A percentile compares a stretch with the other conserved stretches of the same genome.
Conservation (phyloP, 2,329 filamentous ascomycete species). For the Beauveria varroae region DNA sequence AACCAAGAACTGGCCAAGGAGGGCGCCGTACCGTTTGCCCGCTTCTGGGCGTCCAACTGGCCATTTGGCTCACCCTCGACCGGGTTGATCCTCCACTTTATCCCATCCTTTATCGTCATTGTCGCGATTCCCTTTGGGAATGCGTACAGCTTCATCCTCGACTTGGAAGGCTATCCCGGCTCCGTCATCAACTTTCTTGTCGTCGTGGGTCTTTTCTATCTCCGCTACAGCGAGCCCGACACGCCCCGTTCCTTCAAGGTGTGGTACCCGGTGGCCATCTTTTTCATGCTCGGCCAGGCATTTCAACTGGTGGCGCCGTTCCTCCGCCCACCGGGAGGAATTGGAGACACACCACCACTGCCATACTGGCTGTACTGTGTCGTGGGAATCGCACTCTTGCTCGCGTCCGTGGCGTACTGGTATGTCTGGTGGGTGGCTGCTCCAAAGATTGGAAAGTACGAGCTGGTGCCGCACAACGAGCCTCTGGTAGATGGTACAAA, state of each 20-base stretch:
- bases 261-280: constrained; percentile 16
- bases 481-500: constrained; percentile 17
- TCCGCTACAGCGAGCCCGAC: constrained; percentile 14
- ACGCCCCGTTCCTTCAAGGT: constrained; percentile 16
- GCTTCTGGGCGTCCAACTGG: constrained; percentile 16
- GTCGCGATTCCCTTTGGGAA: constrained; percentile 17
- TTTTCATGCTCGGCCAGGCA: constrained; percentile 17
- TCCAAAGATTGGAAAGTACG: constrained; percentile 15
- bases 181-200: constrained; percentile 15
- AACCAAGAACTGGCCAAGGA: constrained; percentile 16
- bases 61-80: constrained; percentile 14
- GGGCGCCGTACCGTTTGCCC: constrained; percentile 13
- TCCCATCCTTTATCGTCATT: constrained; percentile 16
- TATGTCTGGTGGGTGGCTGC: constrained; percentile 17
- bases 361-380: constrained; percentile 19
- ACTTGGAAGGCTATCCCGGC: constrained; percentile 13
- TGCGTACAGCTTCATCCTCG: constrained; percentile 15
- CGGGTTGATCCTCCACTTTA: constrained; percentile 14
- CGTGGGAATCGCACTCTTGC: constrained; percentile 16
- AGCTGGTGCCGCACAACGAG: constrained; percentile 16
- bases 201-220: constrained; percentile 15
- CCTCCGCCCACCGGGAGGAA: constrained; percentile 15
- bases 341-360: constrained; percentile 16
- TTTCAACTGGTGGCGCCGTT: constrained; percentile 18
- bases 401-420: constrained; percentile 16